Conservation (phyloP, 2,329 filamentous ascomycete species). For the Aspergillus niger region DNA sequence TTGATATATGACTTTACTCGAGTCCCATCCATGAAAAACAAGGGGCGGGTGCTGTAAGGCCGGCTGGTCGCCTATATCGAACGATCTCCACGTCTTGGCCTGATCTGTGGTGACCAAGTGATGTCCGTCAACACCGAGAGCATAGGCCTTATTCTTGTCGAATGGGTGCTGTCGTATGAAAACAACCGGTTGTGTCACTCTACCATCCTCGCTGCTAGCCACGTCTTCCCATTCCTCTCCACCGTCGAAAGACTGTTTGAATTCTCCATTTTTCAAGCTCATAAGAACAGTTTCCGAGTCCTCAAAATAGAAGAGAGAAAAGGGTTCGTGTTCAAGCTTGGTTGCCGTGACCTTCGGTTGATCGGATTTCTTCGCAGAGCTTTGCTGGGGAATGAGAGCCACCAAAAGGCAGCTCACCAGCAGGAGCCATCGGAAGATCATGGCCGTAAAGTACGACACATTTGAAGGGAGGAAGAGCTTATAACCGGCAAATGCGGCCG, state of each 20-base stretch:
- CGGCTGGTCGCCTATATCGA: conserved; percentile 58
- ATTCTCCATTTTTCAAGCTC: conserved; percentile 62
- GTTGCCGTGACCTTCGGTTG: conserved; percentile 67
- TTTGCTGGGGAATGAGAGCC: conserved; percentile 45
- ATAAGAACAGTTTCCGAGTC: conserved; percentile 81
- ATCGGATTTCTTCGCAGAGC: conserved; percentile 57
- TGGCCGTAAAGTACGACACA: conserved; percentile 34
- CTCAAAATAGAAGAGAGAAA: conserved; percentile 83
- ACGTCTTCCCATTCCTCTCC: conserved; percentile 70
- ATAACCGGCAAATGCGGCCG: not conserved
- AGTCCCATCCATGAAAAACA: conserved; percentile 77
- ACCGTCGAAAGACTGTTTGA: conserved; percentile 79
- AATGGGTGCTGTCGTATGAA: conserved; percentile 75
- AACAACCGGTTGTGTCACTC: conserved; percentile 49
- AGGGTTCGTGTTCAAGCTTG: conserved; percentile 66
- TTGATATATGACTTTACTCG: conserved; percentile 83
- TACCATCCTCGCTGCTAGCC: conserved; percentile 64
- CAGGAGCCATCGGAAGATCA: conserved; percentile 49
- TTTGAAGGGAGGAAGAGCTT: conserved; percentile 25
- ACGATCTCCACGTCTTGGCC: conserved; percentile 78
- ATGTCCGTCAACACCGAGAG: conserved; percentile 66
- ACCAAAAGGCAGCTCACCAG: conserved; percentile 55
- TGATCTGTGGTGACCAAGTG: conserved; percentile 85
- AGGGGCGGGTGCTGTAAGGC: conserved; percentile 16
- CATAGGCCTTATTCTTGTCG: conserved; percentile 76